phyloP scores from a whole-genome alignment of 495 filamentous ascomycete genomes.

The Aspergillus asperescens region DNA sequence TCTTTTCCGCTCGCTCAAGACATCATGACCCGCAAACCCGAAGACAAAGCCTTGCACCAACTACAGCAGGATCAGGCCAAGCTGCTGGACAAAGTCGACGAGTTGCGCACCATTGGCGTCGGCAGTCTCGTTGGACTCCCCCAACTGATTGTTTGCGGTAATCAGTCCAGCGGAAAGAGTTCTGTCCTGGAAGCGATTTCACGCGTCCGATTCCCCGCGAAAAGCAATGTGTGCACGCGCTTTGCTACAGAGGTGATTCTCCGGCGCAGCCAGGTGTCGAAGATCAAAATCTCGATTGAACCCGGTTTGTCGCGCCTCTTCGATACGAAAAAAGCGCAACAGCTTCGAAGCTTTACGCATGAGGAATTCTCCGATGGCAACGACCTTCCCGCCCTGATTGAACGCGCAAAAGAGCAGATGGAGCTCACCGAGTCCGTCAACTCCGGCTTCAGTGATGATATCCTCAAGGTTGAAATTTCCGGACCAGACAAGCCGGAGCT shows the following conservation, averaged over 20 bases:
- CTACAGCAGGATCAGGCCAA: slow-evolving; percentile 23
- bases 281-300: slow-evolving; percentile 42
- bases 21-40: neutral
- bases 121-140: slow-evolving; percentile 56
- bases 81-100: slow-evolving; percentile 55
- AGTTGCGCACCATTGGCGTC: slow-evolving; percentile 50
- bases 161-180: slow-evolving; percentile 68
- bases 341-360: slow-evolving; percentile 11
- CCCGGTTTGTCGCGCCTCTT: slow-evolving; percentile 25
- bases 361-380: slow-evolving; percentile 18
- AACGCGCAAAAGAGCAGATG: slow-evolving; percentile 47
- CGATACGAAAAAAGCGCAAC: slow-evolving; percentile 12
- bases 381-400: slow-evolving; percentile 39
- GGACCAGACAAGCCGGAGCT: slow-evolving; percentile 58
- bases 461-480: slow-evolving; percentile 58
- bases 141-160: slow-evolving; percentile 68
- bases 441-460: slow-evolving; percentile 53
- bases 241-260: slow-evolving; percentile 63
- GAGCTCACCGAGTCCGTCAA: slow-evolving; percentile 27
- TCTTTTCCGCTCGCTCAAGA: too few species aligned
- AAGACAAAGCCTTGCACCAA: slow-evolving; percentile 17
- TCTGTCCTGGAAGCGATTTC: slow-evolving; percentile 72
- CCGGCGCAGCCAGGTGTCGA: slow-evolving; percentile 24
- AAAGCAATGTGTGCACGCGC: slow-evolving; percentile 59
- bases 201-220: slow-evolving; percentile 61